Percentiles rank a stretch among this genome's conserved stretches.
phyloP scores from a whole-genome alignment of 345 rosid species.

The Linum tenue region DNA sequence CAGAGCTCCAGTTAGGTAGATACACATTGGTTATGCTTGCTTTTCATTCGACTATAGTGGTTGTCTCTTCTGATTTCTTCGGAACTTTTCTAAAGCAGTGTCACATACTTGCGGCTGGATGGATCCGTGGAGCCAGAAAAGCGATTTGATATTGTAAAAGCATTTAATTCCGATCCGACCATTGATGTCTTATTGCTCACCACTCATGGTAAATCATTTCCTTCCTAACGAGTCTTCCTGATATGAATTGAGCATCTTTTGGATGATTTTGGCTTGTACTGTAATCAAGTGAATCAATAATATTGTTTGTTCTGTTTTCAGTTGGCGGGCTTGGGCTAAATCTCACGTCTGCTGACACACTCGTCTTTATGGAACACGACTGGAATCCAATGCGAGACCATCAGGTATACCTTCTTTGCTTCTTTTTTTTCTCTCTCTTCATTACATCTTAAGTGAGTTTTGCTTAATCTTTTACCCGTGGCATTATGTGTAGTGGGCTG shows the following conservation, averaged over 20 bases:
- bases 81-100: constrained; percentile 36
- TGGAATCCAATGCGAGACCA: constrained; percentile 99
- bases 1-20: not conserved
- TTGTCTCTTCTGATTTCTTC: constrained; percentile 4
- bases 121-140: constrained; percentile 91
- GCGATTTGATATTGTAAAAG: constrained; percentile 92
- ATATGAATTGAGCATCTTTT: not conserved
- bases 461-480: too few relatives aligned
- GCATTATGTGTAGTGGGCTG: too few relatives aligned
- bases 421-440: not conserved
- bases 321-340: constrained; percentile 99
- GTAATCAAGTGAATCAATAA: too few relatives aligned
- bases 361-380: constrained; percentile 95
- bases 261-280: not conserved
- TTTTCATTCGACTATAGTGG: not conserved
- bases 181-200: constrained; percentile 88
- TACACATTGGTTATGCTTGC: not conserved
- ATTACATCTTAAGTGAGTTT: not conserved
- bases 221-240: not conserved
- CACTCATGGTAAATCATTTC: constrained; percentile 63
- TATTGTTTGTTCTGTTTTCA: constrained; percentile 23
- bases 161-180: constrained; percentile 98
- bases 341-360: constrained; percentile 97
- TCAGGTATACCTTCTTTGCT: constrained; percentile 54
- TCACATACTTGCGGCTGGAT: constrained; percentile 89